These are phyloP conservation scores for Kurtzmaniella quercitrusa DNA, from an alignment of 1,139 yeast genomes.

Conservation along the genomic window DNA sequence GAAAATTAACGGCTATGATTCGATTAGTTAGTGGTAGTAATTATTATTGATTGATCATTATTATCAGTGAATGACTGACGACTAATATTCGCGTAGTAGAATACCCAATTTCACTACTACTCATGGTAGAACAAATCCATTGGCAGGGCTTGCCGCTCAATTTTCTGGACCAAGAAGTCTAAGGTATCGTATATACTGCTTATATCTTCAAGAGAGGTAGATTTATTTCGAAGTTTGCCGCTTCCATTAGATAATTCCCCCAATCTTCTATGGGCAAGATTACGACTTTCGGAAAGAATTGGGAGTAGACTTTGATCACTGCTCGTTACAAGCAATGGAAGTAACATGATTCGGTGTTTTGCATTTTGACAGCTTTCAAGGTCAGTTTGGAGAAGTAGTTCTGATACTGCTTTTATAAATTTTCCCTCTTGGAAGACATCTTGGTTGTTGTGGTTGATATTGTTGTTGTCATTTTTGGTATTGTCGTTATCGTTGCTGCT, in stretches of 20 bases:
- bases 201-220: background rate
- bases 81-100: too few relatives aligned
- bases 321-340: background rate
- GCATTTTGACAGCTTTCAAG: background rate
- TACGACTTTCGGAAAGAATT: background rate
- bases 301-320: background rate
- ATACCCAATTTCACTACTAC: background rate
- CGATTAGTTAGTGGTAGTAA: too few relatives aligned
- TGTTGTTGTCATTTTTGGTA: too few relatives aligned
- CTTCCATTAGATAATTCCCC: conserved; percentile 3
- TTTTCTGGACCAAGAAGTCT: conserved; percentile 1
- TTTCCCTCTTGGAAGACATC: background rate
- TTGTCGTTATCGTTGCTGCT: too few relatives aligned
- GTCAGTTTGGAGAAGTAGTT: background rate
- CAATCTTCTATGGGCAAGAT: conserved; percentile 1
- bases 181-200: background rate
- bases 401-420: background rate
- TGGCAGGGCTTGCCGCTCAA: background rate
- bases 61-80: too few relatives aligned
- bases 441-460: too few relatives aligned
- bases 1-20: too few relatives aligned
- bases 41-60: too few relatives aligned
- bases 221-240: background rate
- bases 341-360: background rate
- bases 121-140: background rate